Conservation (phyloP, 768 basidiomycete species). For the Termitomyces sp. region DNA sequence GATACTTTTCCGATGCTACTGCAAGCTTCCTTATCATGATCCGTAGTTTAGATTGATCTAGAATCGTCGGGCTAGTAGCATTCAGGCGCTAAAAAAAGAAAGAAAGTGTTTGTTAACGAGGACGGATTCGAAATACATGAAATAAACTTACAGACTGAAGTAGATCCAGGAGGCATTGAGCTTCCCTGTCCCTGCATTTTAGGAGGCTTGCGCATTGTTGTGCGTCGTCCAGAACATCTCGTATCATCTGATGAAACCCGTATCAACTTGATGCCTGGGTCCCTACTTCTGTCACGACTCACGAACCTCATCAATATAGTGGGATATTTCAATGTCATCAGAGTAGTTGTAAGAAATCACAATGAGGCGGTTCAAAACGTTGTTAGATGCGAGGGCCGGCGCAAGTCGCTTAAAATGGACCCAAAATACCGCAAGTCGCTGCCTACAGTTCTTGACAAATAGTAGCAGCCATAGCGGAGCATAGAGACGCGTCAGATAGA, state of each 20-base stretch:
- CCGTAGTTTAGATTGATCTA: neutral
- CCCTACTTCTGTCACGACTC: neutral
- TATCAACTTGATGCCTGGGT: neutral
- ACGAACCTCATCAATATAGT: neutral
- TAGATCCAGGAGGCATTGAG: neutral
- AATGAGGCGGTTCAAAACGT: neutral
- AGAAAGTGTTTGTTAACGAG: neutral
- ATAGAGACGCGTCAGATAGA: neutral
- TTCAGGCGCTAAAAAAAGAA: neutral
- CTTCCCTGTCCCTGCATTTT: neutral
- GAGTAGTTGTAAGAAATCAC: neutral
- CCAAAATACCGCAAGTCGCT: neutral
- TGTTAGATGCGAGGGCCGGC: neutral
- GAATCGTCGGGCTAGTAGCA: neutral
- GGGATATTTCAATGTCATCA: too few species aligned
- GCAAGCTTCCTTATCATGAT: neutral
- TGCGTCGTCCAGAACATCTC: neutral
- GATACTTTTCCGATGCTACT: neutral
- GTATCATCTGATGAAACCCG: neutral
- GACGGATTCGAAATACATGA: neutral
- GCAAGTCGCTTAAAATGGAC: too few species aligned
- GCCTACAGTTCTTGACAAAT: neutral
- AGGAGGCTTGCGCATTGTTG: neutral
- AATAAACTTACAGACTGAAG: neutral
- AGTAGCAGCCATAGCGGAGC: neutral